Base-by-base conservation (phyloP, 1,284 basidiomycete species). In the Athelia psychrophila region DNA sequence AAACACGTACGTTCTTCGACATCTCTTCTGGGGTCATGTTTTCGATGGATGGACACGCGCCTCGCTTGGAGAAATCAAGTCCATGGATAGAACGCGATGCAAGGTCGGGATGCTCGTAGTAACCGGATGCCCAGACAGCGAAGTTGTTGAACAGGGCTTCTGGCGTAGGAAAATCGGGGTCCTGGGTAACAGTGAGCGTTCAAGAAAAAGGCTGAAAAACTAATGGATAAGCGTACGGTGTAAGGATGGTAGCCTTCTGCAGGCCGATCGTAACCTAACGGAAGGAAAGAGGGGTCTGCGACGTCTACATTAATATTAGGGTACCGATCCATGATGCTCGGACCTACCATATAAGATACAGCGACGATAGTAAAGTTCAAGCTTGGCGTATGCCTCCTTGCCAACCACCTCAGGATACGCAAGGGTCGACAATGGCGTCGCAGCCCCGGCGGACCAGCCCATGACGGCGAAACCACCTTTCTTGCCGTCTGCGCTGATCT, bases 361-460 rank as follows among this genome's bases (percentile, higher is more conserved):
- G 32, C 58, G 54, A 20, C 54, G 62, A 6, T 72, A 20, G 48
- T 71, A 69, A 1, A 51, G 52, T 49, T 61, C 58, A 2, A 73
- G 46, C 1, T 58, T 16, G 2, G 54, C 47, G 44, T 68, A 62
- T 6, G 57, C 16, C n/a, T 59, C 60, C 18, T 33, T n/a, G 1
- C 59, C 50, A 22, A 71, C 50, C 2, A 63, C 45, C 0, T 48
- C 50, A 5, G 58, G 56, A 46, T 65, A 58, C 1, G 53, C 55
- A 25, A 71, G 61, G 12, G 68, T 48, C 8, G 65, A 33, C 42
- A 70, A 59, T 0, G 60, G 57, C 1, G 60, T 64, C 2, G 59
- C 48, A 23, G 52, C 55, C 1, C 69, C 71, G 25, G 64, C 54
- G n/a, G 68, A 68, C 70, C 70, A 74, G 9, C 70, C 70, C 55